Conservation (phyloP, 2,329 filamentous ascomycete genomes). For the Pestalotiopsis sp. region DNA sequence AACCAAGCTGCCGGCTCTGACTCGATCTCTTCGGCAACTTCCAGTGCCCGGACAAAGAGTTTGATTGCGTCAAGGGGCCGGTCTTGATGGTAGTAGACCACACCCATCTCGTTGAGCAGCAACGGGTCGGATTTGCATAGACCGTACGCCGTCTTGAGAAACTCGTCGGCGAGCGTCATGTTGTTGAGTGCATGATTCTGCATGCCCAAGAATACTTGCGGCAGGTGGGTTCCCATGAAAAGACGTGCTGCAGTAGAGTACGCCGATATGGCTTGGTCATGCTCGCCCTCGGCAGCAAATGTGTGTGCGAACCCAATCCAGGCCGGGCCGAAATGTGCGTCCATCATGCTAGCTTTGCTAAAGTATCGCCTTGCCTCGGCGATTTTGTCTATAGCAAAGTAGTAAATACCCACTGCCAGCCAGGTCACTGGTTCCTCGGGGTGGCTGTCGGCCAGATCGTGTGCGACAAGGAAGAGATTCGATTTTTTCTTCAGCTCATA, state of each 20-base stretch:
- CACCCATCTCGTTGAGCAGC: constrained; percentile 91
- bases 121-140: constrained; percentile 85
- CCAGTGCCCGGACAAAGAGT: constrained; percentile 78
- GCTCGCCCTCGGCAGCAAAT: constrained; percentile 95
- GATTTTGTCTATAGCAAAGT: constrained; percentile 85
- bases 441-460: constrained; percentile 89
- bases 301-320: constrained; percentile 99
- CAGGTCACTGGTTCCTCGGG: constrained; percentile 91
- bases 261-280: constrained; percentile 96
- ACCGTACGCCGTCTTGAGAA: constrained; percentile 84
- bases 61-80: constrained; percentile 74
- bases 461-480: constrained; percentile 85
- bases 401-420: constrained; percentile 94
- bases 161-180: constrained; percentile 90
- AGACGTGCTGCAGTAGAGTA: constrained; percentile 94
- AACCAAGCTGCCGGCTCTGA: constrained; percentile 83
- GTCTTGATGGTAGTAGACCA: constrained; percentile 93
- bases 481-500: constrained; percentile 88
- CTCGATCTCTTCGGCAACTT: constrained; percentile 78
- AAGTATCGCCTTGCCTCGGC: constrained; percentile 95
- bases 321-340: constrained; percentile 93
- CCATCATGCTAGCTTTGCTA: constrained; percentile 96
- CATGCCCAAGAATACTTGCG: constrained; percentile 96
- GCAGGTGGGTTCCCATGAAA: constrained; percentile 96
- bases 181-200: constrained; percentile 97